Base-by-base conservation (phyloP, 1,284 basidiomycete genomes). In the Austropuccinia psidii region DNA sequence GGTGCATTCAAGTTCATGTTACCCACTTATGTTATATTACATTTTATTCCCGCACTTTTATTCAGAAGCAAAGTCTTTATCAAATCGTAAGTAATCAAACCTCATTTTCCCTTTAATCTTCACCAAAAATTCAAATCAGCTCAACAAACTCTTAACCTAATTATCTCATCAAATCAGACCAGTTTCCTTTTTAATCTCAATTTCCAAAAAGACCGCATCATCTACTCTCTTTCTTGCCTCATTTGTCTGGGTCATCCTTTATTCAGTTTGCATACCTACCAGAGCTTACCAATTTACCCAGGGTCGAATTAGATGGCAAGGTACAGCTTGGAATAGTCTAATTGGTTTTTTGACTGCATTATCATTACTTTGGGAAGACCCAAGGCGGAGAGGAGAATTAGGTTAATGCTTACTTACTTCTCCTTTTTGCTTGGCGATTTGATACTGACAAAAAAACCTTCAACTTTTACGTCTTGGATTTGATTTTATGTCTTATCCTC, bases 331-430 rank as follows among this genome's bases (percentile, higher is more conserved):
- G 39, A 55, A 64, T 49, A 37, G 39, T 21, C 0, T 66, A n/a
- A 49, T 64, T 21, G 72, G 72, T 9, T 73, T 73, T 50, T 50
- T 54, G 1, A 73, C 72, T 37, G 39, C 72, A 0, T 47, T 66
- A 17, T 62, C 72, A 15, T 58, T 73, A n/a, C 31, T 73, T 33
- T 73, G 72, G 72, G 72, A 73, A 27, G 72, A 73, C 58, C 72
- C 72, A 27, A 35, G 72, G 27, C 21, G 72, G 29, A 62, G 72
- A 24, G 62, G 61, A 24, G 72, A 73, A 64, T 31, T 73, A 45
- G 72, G 72, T 73, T 57, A 5, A 33, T 19, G 31, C 31, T 7
- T 29, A 15, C 2, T 60, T 60, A 11, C 57, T 37, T 4, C 27
- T 13, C 27, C 4, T n/a, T n/a, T 19, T 19, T 54, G 17, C 50